Evolutionary conservation across 202 grass and related monocot species (phyloP), one percentile per base, ranked within the genome.

Genomic region (Alloteropsis angusta): DNA sequence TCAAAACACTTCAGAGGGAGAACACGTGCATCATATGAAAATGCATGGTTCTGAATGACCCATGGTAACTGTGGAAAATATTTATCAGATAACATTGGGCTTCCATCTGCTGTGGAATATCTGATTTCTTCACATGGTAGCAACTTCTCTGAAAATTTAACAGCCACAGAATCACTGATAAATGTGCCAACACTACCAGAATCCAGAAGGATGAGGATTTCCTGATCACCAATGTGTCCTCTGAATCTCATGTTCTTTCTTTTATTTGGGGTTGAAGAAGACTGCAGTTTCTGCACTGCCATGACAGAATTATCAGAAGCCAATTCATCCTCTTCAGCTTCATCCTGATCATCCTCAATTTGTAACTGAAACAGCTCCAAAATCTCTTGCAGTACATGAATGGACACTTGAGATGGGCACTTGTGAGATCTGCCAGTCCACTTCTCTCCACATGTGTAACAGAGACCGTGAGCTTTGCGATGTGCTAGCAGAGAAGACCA

Each of bases 51-150:
- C 17, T 52, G 16, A 7, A 52, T n/a, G 2, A 2, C 0, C 48
- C 48, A 52, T 5, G 7, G 5, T 1, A 52, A 2, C 0, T 7
- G 1, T 2, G 16, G 48, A n/a, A 52, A 0, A 6, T 1, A 1
- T 6, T 49, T 49, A 1, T 18, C 5, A 18, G 47, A 49, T 1
- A 12, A 0, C 47, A 49, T 49, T 1, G 17, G 17, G 0, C 15
- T 7, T 0, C 48, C 48, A 52, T 52, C 48, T 7, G 48, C 48
- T 0, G 48, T 52, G 7, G 5, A 0, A 2, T n/a, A 52, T 5
- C 7, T 5, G 0, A 52, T 0, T 1, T 6, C 1, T 0, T 17
- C 16, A 49, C 43, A n/a, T 0, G 18, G 5, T 2, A 50, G 1
- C 0, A n/a, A n/a, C n/a, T n/a, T n/a, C n/a, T n/a, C n/a, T n/a